phyloP scores from a whole-genome alignment of 2,329 filamentous ascomycete genomes.

The Fusarium coffeatum region DNA sequence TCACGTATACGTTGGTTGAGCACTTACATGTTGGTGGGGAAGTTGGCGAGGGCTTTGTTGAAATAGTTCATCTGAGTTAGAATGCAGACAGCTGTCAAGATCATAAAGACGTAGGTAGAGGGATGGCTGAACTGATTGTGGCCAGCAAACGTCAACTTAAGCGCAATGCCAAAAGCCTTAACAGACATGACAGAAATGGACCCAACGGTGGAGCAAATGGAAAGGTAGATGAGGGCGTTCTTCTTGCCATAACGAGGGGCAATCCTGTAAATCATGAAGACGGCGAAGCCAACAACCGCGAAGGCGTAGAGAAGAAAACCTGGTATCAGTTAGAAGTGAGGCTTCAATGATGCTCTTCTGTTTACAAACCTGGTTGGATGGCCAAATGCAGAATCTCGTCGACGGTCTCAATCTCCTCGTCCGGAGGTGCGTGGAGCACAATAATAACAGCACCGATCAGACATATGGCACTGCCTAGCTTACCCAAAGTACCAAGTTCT shows the following conservation, averaged over 20 bases:
- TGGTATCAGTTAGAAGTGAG: slow-evolving; percentile 53
- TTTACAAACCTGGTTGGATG: slow-evolving; percentile 80
- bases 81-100: slow-evolving; percentile 92
- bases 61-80: slow-evolving; percentile 99
- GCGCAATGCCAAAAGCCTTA: slow-evolving; percentile 96
- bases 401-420: slow-evolving; percentile 89
- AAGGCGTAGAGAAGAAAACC: slow-evolving; percentile 91
- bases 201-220: slow-evolving; percentile 96
- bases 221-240: slow-evolving; percentile 95
- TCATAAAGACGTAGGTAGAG: slow-evolving; percentile 97
- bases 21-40: slow-evolving; percentile 94
- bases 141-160: slow-evolving; percentile 92
- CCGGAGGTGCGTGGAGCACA: slow-evolving; percentile 94
- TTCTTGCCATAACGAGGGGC: slow-evolving; percentile 91
- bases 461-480: slow-evolving; percentile 95
- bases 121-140: slow-evolving; percentile 96
- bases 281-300: slow-evolving; percentile 82
- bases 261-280: slow-evolving; percentile 96
- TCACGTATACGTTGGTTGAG: too few species aligned
- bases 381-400: slow-evolving; percentile 93
- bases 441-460: slow-evolving; percentile 97
- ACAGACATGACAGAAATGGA: slow-evolving; percentile 99
- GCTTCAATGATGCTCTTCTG: background rate
- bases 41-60: slow-evolving; percentile 97
- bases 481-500: slow-evolving; percentile 88